Evolutionary conservation across 176 grass and related monocot genomes (phyloP), one percentile per base, ranked within the genome.

Genomic region (Carex cristatella): DNA sequence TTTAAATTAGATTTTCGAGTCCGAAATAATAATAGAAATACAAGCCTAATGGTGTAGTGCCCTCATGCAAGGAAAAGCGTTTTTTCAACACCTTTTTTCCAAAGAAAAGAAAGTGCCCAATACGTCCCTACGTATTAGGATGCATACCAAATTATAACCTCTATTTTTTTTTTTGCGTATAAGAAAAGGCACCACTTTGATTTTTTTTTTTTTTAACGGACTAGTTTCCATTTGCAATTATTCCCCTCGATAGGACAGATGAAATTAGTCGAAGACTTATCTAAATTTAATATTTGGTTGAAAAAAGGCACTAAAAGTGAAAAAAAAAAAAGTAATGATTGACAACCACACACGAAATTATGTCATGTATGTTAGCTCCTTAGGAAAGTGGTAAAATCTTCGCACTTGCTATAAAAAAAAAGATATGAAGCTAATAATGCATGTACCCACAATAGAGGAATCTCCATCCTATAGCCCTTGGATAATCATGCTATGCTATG

Each of bases 401-500:
- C 6, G 16, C 30, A 81, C 55, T 61, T 66, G 61, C 18, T 31
- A 65, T 82, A 64, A n/a, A 30, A 42, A 82, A 62, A 82, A 82
- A 67, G 37, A 82, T 82, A 46, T 2, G 3, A 65, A 54, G 48
- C 48, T 53, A 53, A 75, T 82, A 48, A 65, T 48, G 80, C 18
- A 64, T 40, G 27, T 54, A 38, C 28, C 57, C 48, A 82, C 42
- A 60, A 60, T 79, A 57, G 54, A 82, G 80, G 61, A 67, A 82
- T 67, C 80, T 82, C n/a, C 40, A 31, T 65, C 61, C 10, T 66
- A 82, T 48, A 3, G 61, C 59, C 4, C 16, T 53, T 51, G 14
- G 71, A 65, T 82, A 82, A 49, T 65, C 80, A 82, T 82, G 80
- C 38, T 67, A 51, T 42, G n/a, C 38, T 67, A 51, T 42, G n/a